Base-by-base conservation (phyloP, 208 protist genomes). In the Acanthamoeba castellanii region DNA sequence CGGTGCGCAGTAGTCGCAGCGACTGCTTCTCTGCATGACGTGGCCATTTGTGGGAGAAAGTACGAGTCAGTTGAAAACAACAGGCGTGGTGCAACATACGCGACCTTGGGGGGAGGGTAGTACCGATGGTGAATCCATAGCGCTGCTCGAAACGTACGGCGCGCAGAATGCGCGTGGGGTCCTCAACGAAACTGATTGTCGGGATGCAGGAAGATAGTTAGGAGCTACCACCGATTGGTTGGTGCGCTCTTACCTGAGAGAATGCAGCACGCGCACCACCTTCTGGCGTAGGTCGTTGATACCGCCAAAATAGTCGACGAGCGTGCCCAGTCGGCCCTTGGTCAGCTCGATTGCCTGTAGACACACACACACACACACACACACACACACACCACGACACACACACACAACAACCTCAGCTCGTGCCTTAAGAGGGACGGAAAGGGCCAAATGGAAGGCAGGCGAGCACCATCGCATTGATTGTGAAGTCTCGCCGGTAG, bases 101-200 rank as follows among this genome's bases (percentile, higher is more conserved):
- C n/a, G 70, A 3, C 14, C 8, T 2, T 42, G 32, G 14, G 4
- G n/a, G 0, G 70, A 20, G 34, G 70, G 1, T 45, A n/a, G 70
- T 20, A 94, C 90, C 90, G 7, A 94, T 81, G 70, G 64, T 52
- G 52, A 94, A 94, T 8, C 72, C 70, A 13, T 45, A 94, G 22
- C 90, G 64, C 50, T 94, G 90, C 66, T 94, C 90, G 70, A 94
- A 94, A n/a, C 90, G 90, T 16, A 94, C 55, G 32, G 90, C 90
- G 16, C 90, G 61, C 18, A 94, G 27, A 11, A 94, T 82, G 22
- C 90, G 90, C 20, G 90, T 94, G 20, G 90, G 90, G 50, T 94
- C 90, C 34, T 94, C 90, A 13, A 94, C 90, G 22, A 94, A 94
- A 42, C 90, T 92, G 82, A 45, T 70, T 70, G n/a, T 20, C 13